phyloP scores from a whole-genome alignment of 2,329 filamentous ascomycete species.

The Trichoderma lentiforme region DNA sequence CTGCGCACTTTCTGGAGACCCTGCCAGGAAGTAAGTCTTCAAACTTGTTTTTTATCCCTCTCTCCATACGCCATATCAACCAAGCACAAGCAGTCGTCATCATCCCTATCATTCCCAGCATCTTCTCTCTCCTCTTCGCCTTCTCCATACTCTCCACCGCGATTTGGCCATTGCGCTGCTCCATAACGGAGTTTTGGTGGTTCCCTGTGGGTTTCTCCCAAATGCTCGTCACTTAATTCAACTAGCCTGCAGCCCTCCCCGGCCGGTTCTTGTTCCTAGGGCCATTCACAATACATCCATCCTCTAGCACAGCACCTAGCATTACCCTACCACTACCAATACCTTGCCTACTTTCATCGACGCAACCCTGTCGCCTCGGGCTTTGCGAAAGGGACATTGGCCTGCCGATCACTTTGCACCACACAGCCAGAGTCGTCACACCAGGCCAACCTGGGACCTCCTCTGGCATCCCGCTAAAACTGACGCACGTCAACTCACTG shows the following conservation, averaged over 20 bases:
- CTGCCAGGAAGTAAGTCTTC: background rate
- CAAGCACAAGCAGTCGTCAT: background rate
- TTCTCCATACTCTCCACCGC: constrained; percentile 18
- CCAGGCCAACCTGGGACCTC: constrained; percentile 22
- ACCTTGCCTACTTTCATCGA: constrained; percentile 31
- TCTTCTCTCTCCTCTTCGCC: constrained; percentile 4
- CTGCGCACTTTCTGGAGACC: background rate
- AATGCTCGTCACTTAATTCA: constrained; percentile 19
- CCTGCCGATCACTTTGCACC: constrained; percentile 52
- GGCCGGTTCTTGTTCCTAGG: constrained; percentile 34
- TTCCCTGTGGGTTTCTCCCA: constrained; percentile 16
- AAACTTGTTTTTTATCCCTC: background rate
- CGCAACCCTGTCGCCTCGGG: constrained; percentile 45
- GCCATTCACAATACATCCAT: background rate
- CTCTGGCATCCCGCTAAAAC: constrained; percentile 28
- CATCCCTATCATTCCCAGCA: constrained; percentile 14
- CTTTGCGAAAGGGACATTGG: constrained; percentile 49
- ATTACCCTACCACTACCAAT: constrained; percentile 27
- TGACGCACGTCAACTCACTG: constrained; percentile 39
- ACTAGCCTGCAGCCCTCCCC: constrained; percentile 35
- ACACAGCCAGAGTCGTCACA: constrained; percentile 49
- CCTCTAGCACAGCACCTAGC: background rate
- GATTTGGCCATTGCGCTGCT: constrained; percentile 13
- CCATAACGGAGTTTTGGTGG: constrained; percentile 13
- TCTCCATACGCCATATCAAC: background rate